Evolutionary conservation across 768 basidiomycete genomes (phyloP).

Genomic region (Pisolithus microcarpus): DNA sequence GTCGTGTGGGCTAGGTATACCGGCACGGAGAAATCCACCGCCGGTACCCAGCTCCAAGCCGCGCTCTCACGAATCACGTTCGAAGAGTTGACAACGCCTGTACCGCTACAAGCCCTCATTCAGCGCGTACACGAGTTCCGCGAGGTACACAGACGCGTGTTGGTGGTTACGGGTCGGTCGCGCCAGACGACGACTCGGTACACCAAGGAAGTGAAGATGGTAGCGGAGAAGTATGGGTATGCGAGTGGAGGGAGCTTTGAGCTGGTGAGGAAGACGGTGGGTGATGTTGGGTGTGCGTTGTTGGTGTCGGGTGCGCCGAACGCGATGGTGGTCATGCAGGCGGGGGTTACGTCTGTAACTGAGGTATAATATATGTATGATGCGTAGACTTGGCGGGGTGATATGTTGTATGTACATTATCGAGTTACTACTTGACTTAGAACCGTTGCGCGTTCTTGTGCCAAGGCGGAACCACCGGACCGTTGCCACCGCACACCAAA

Average conservation of each 20-base stretch:
- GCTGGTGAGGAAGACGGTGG: slow-evolving; percentile 68
- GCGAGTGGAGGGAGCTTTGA: slow-evolving; percentile 7
- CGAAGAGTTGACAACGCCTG: slow-evolving; percentile 37
- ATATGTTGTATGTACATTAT: not conserved
- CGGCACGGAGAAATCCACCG: slow-evolving; percentile 4
- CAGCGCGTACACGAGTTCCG: slow-evolving; percentile 31
- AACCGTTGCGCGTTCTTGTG: too few relatives aligned
- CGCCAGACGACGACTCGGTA: slow-evolving; percentile 57
- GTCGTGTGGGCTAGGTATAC: slow-evolving; percentile 67
- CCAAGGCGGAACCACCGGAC: too few relatives aligned
- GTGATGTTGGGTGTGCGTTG: slow-evolving; percentile 76
- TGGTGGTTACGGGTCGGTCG: slow-evolving; percentile 73
- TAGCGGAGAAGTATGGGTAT: slow-evolving; percentile 31
- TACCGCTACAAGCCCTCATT: slow-evolving; percentile 51
- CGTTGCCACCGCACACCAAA: too few relatives aligned
- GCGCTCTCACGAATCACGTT: slow-evolving; percentile 67
- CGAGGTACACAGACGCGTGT: slow-evolving; percentile 32
- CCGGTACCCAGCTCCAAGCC: slow-evolving; percentile 1
- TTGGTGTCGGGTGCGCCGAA: slow-evolving; percentile 52
- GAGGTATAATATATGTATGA: slow-evolving; percentile 2
- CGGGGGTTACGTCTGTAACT: slow-evolving; percentile 26
- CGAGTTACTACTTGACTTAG: too few relatives aligned
- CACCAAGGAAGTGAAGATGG: slow-evolving; percentile 48
- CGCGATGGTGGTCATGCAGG: slow-evolving; percentile 66
- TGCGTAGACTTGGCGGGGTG: not conserved